Evolutionary conservation across 1,139 yeast genomes (phyloP), one percentile per base, ranked within the genome.

Genomic region (Debaryomycetaceae sp.): DNA sequence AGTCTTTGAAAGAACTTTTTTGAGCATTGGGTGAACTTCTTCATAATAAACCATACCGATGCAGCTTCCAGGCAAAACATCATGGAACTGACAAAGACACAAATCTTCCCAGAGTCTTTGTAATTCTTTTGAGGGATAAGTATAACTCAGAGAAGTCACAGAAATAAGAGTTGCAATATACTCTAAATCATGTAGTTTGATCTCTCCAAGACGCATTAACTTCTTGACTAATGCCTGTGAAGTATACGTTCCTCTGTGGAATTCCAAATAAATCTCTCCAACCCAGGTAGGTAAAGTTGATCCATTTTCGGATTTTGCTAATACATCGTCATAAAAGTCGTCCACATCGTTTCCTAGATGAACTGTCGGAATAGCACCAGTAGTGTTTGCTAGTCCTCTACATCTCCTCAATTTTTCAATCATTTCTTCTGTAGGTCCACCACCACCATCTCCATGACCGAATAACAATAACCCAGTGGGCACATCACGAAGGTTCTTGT

Each of bases 371-470:
- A 80, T 73, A 37, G 79, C 78, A n/a, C 91, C 95, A 17, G 83
- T 82, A 8, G 84, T 83, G 56, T 91, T 86, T 22, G 89, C 78
- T 45, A 91, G 64, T 15, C 97, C 97, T 55, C 98, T 77, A 59
- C 92, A 84, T 52, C 98, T 79, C 59, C 98, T 80, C 53, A 92
- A 72, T 59, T 88, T 89, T 58, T 92, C 97, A 47, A 92, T 57
- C 96, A 89, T 91, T 55, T 86, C 96, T 34, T 86, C 86, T 4
- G 88, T 83, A 31, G 98, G 98, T 5, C 98, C 98, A 49, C 98
- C 98, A 46, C 98, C 98, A 51, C 98, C 98, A 57, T 92, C 98
- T 56, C 98, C 98, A 53, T 85, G 81, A 31, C 98, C 98, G 53
- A 79, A 92, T 40, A 89, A 70, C 56, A 92, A 67, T 56, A 92